A percentile compares a stretch with the other conserved stretches of the same genome.
phyloP scores from a whole-genome alignment of 1,284 basidiomycete species.

The Lignosus rhinocerotis region DNA sequence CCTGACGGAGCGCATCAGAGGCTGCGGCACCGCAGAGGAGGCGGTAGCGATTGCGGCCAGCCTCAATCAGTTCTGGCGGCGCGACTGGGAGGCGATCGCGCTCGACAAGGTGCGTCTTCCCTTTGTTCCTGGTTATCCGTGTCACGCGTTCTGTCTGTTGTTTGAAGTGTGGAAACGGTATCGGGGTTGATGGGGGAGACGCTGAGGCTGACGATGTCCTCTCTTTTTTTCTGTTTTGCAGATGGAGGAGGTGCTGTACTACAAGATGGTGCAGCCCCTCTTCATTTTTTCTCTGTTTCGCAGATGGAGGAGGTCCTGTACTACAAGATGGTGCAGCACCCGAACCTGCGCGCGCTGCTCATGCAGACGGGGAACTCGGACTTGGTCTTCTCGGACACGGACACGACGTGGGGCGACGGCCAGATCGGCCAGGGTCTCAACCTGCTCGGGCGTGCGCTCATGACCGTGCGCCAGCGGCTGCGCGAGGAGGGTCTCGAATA shows the following conservation, averaged over 20 bases:
- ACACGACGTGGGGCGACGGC: conserved; percentile 62
- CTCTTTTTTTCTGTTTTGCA: conserved; percentile 27
- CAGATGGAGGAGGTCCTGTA: conserved; percentile 64
- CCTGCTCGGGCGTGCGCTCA: conserved; percentile 56
- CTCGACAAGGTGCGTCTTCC: conserved; percentile 44
- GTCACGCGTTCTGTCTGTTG: neutral
- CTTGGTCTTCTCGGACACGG: conserved; percentile 52
- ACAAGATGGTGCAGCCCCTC: conserved; percentile 67
- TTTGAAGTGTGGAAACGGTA: neutral
- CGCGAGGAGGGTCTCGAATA: conserved; percentile 33
- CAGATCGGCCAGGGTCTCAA: conserved; percentile 50
- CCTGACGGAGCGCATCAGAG: conserved; percentile 53
- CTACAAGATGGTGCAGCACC: conserved; percentile 64
- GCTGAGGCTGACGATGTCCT: neutral
- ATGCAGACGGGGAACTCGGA: conserved; percentile 47
- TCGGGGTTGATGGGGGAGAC: no score
- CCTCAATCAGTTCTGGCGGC: conserved; percentile 39
- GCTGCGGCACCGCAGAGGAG: conserved; percentile 43
- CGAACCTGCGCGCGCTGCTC: conserved; percentile 45
- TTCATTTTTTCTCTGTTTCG: no score
- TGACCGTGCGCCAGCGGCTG: conserved; percentile 50
- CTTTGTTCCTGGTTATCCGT: neutral
- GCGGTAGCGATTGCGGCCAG: conserved; percentile 50
- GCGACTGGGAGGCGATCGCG: conserved; percentile 56
- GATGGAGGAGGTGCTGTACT: conserved; percentile 61